Base-by-base conservation (phyloP, 495 filamentous ascomycete genomes). In the Aspergillus campestris region DNA sequence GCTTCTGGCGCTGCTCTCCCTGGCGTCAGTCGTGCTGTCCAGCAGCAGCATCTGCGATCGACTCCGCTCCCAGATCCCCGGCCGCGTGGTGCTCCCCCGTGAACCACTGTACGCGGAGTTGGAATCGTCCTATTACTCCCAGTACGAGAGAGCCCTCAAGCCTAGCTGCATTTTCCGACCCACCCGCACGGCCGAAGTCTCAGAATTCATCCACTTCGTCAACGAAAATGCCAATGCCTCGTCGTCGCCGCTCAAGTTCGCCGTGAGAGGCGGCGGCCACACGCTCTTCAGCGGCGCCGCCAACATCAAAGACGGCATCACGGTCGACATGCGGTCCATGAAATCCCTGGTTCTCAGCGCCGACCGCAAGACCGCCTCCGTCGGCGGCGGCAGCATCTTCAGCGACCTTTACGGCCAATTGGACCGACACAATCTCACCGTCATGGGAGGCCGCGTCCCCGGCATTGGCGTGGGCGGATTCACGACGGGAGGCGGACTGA, bases 401-500 rank as follows among this genome's bases (percentile, higher is more conserved):
- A 15, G 35, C n/a, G 27, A 31, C n/a, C 27, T 38, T 1, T 81
- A 77, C 43, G 45, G 45, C 0, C 45, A 53, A 10, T 64, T 84
- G 0, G 65, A 66, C 28, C 50, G 62, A 3, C 36, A 68, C 30
- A 65, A 67, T n/a, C 40, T 72, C 6, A 52, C 73, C 5, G 67
- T 72, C 6, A 65, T 79, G 1, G 80, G 79, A 8, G 77, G 77
- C 11, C 66, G 79, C 5, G 66, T 66, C 35, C 53, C 65, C 0
- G 60, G 64, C 3, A 69, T 81, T 38, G 79, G 79, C 39, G 74
- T 79, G 1, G 69, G 69, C 9, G 79, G 79, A 10, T 54, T 80
- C n/a, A 59, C 64, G 6, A 32, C 31, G 3, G 34, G 44, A 32
- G 44, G 11, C 8, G 47, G 38, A 30, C 32, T 46, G 34, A 56